Evolutionary conservation across 2,329 filamentous ascomycete genomes (phyloP).

Genomic region (Harringtonia aguacate): DNA sequence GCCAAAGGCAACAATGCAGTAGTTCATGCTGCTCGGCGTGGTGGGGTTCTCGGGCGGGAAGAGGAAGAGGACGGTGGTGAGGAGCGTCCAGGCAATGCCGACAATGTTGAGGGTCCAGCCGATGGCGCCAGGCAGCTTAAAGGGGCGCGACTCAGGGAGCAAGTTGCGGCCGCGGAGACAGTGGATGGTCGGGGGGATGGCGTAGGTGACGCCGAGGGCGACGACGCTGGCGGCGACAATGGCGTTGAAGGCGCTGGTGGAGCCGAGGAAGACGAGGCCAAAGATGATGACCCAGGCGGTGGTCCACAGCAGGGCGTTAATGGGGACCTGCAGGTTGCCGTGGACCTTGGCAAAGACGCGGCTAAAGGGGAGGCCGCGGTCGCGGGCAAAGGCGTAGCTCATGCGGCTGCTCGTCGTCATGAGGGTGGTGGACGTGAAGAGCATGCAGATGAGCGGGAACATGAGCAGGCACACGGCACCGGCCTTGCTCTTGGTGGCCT

Average conservation of each 20-base stretch:
- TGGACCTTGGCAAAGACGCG: slow-evolving; percentile 51
- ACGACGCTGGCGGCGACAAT: slow-evolving; percentile 26
- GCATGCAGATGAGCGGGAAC: slow-evolving; percentile 52
- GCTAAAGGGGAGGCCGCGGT: slow-evolving; percentile 56
- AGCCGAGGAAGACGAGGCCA: slow-evolving; percentile 47
- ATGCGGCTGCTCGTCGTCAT: slow-evolving; percentile 52
- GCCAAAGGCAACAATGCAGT: slow-evolving; percentile 36
- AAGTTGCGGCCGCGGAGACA: slow-evolving; percentile 53
- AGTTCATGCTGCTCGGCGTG: slow-evolving; percentile 58
- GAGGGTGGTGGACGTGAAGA: slow-evolving; percentile 52
- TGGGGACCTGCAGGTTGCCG: slow-evolving; percentile 47
- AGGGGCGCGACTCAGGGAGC: slow-evolving; percentile 40
- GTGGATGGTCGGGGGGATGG: slow-evolving; percentile 62
- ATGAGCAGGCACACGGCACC: slow-evolving; percentile 56
- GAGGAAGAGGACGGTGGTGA: slow-evolving; percentile 68
- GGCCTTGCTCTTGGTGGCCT: slow-evolving; percentile 49
- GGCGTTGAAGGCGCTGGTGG: slow-evolving; percentile 50
- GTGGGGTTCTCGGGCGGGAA: slow-evolving; percentile 60
- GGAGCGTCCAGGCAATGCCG: slow-evolving; percentile 52
- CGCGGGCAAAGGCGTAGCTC: slow-evolving; percentile 54
- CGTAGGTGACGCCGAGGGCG: slow-evolving; percentile 61
- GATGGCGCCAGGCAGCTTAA: slow-evolving; percentile 21
- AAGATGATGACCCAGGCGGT: slow-evolving; percentile 44
- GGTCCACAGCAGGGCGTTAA: slow-evolving; percentile 53
- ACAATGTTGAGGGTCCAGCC: slow-evolving; percentile 26